Evolutionary conservation across 1,139 yeast species (phyloP).

Genomic region (Geotrichum candidum): DNA sequence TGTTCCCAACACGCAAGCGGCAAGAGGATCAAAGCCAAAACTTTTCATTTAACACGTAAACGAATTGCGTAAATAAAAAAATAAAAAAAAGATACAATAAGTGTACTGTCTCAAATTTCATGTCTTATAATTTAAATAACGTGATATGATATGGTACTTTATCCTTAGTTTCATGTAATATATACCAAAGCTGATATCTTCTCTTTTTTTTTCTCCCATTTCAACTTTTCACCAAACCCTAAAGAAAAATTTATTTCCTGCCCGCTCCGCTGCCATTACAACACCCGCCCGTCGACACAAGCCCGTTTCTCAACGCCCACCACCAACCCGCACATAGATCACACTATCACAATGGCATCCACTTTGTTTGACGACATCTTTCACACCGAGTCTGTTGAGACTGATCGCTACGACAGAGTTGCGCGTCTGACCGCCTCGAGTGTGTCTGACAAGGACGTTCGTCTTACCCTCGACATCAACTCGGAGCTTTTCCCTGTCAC

Average conservation of each 20-base stretch:
- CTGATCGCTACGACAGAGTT: slow-evolving; percentile 89
- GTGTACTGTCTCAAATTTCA: neutral
- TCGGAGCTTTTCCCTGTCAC: slow-evolving; percentile 86
- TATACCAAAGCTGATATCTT: neutral
- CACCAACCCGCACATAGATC: neutral
- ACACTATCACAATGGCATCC: slow-evolving; percentile 50
- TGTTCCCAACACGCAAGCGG: neutral
- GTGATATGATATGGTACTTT: too few relatives aligned
- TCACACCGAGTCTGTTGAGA: slow-evolving; percentile 76
- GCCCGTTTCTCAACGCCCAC: neutral
- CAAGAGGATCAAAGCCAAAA: neutral
- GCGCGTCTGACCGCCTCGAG: slow-evolving; percentile 85
- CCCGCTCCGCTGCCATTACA: neutral
- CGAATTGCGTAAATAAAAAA: neutral
- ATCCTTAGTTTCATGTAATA: neutral
- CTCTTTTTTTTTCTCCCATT: neutral
- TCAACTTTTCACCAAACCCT: neutral
- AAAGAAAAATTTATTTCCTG: neutral
- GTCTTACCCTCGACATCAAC: slow-evolving; percentile 85
- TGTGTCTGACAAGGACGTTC: slow-evolving; percentile 75
- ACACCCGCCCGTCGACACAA: neutral
- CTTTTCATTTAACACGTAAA: neutral
- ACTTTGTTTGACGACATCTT: slow-evolving; percentile 92
- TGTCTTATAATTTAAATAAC: neutral
- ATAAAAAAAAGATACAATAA: neutral